Evolutionary conservation across 2,329 filamentous ascomycete genomes (phyloP).

Genomic region (Trichoderma endophyticum): DNA sequence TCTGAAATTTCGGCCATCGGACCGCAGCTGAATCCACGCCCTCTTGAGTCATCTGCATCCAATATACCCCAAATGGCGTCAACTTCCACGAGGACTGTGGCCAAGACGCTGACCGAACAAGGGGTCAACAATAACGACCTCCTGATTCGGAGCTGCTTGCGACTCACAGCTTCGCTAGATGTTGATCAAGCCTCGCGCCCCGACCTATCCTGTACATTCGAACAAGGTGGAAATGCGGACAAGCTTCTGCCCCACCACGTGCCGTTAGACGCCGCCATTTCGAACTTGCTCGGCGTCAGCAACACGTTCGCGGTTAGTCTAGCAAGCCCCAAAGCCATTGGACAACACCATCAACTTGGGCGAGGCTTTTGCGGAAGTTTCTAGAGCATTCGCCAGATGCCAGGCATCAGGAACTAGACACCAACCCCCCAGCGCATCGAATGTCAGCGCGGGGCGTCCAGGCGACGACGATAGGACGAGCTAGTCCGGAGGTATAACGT

Average conservation of each 20-base stretch:
- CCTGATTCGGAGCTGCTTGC: conserved; percentile 6
- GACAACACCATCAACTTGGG: neutral
- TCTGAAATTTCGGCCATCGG: neutral
- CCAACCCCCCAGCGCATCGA: neutral
- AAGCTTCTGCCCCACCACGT: neutral
- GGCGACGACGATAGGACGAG: neutral
- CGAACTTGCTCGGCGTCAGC: neutral
- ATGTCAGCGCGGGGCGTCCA: neutral
- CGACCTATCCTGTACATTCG: neutral
- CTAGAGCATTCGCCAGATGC: neutral
- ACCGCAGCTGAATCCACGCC: neutral
- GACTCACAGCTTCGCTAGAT: neutral
- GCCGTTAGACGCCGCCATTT: neutral
- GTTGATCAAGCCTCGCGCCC: neutral
- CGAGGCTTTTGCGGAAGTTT: neutral
- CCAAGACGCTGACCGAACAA: neutral
- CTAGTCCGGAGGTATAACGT: neutral
- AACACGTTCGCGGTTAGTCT: neutral
- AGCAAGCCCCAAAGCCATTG: neutral
- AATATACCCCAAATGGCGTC: neutral
- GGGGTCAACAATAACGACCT: neutral
- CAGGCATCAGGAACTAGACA: neutral
- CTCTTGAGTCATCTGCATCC: neutral
- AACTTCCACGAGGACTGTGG: neutral
- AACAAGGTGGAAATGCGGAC: neutral